Evolutionary conservation across 1,284 basidiomycete genomes (phyloP).

Genomic region (Takashimella tepidaria): DNA sequence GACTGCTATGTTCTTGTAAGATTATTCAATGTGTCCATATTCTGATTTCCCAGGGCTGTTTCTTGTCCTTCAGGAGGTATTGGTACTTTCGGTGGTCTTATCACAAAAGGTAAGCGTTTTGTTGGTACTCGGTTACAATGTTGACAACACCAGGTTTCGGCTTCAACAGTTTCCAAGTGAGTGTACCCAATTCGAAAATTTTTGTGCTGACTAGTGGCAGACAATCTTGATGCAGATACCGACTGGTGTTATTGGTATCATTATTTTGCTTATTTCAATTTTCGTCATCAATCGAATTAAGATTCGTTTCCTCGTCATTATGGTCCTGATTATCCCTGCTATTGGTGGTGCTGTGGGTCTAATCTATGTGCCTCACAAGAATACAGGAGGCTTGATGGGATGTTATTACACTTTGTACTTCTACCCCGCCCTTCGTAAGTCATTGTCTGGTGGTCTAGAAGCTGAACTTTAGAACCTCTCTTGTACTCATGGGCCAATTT

Average conservation of each 20-base stretch:
- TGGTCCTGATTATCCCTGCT: conserved; percentile 43
- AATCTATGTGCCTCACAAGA: conserved; percentile 43
- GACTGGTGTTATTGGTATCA: conserved; percentile 49
- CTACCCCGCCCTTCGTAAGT: conserved; percentile 7
- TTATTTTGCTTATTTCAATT: conserved; percentile 47
- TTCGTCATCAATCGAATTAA: conserved; percentile 50
- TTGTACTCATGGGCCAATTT: conserved; percentile 24
- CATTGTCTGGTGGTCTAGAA: no score
- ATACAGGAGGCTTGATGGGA: conserved; percentile 37
- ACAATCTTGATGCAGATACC: conserved; percentile 40
- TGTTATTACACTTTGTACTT: conserved; percentile 49
- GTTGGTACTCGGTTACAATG: neutral
- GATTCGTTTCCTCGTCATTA: conserved; percentile 47
- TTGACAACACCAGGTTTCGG: conserved; percentile 16
- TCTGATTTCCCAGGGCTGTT: conserved; percentile 4
- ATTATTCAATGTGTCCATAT: no score
- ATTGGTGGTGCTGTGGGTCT: conserved; percentile 49
- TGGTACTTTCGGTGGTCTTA: conserved; percentile 10
- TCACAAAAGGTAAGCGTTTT: conserved; percentile 16
- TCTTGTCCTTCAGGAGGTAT: neutral
- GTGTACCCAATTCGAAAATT: conserved; percentile 13
- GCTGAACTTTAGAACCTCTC: conserved; percentile 21
- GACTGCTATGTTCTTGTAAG: conserved; percentile 15
- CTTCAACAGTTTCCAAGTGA: conserved; percentile 32
- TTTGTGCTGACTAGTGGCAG: neutral